These are phyloP conservation scores for Coemansia biformis DNA, from an alignment of 192 early-diverging fungal genomes.

Conservation along the genomic window DNA sequence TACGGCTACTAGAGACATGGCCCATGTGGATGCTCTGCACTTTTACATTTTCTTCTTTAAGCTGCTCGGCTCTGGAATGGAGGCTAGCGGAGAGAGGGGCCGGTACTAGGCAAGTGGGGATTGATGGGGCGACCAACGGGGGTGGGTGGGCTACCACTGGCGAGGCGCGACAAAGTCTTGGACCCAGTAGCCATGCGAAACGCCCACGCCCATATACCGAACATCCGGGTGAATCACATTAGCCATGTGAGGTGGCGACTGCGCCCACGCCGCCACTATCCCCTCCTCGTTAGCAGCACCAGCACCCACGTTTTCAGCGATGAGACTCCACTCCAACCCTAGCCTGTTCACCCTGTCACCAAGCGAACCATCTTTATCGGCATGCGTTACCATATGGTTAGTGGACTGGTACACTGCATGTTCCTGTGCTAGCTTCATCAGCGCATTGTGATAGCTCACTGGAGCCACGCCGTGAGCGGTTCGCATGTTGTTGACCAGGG, in stretches of 20 bases:
- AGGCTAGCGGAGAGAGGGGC: no score
- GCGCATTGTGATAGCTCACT: slow-evolving; percentile 18
- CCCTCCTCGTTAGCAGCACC: slow-evolving; percentile 19
- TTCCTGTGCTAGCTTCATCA: slow-evolving; percentile 16
- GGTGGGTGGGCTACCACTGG: no score
- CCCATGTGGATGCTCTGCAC: no score
- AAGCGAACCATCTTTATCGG: slow-evolving; percentile 22
- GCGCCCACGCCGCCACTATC: slow-evolving; percentile 33
- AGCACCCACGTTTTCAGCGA: slow-evolving; percentile 44
- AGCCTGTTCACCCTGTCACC: slow-evolving; percentile 28
- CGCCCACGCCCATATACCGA: slow-evolving; percentile 27
- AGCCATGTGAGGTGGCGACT: slow-evolving; percentile 27
- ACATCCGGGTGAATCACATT: slow-evolving; percentile 39
- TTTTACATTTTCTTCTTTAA: no score
- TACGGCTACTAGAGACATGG: no score
- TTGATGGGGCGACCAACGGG: no score
- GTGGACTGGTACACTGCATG: slow-evolving; percentile 33
- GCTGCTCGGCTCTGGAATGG: no score
- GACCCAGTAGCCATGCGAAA: slow-evolving; percentile 43
- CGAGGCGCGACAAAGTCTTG: slow-evolving; percentile 43
- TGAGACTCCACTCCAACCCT: slow-evolving; percentile 18
- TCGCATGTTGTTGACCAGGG: slow-evolving; percentile 34
- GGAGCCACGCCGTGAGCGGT: slow-evolving; percentile 6
- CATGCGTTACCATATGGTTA: slow-evolving; percentile 31
- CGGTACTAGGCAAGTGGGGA: no score